These are phyloP conservation scores for Durusdinium trenchii DNA, from an alignment of 73 alveolate species.

Conservation along the genomic window DNA sequence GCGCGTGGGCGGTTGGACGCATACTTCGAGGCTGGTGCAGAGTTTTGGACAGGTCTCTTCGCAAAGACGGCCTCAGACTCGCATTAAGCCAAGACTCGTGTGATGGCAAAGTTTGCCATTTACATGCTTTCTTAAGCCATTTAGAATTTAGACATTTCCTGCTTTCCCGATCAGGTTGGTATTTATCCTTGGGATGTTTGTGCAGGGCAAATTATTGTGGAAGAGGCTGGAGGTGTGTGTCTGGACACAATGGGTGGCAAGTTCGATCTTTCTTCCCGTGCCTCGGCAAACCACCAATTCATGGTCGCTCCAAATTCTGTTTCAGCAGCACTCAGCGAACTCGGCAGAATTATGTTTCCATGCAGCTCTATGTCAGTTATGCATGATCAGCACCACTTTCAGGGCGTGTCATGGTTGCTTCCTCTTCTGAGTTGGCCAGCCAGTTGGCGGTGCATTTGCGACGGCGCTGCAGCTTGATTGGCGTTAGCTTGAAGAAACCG, in stretches of 20 bases:
- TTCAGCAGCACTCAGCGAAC: background rate
- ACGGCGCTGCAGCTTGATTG: background rate
- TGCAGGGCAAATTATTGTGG: slow-evolving; percentile 71
- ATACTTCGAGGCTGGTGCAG: slow-evolving; percentile 43
- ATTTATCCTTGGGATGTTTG: slow-evolving; percentile 84
- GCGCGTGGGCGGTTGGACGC: slow-evolving; percentile 94
- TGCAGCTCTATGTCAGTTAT: background rate
- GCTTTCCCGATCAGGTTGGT: slow-evolving; percentile 29
- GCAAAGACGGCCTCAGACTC: background rate
- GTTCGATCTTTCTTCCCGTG: slow-evolving; percentile 46
- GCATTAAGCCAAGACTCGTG: background rate
- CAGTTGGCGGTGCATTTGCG: slow-evolving; percentile 52
- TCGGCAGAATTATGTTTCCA: background rate
- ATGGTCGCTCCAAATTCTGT: background rate
- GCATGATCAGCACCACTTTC: background rate
- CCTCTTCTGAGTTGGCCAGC: slow-evolving; percentile 6
- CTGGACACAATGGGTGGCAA: slow-evolving; percentile 69
- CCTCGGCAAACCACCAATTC: background rate
- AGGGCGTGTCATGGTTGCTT: slow-evolving; percentile 73
- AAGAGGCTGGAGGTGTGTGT: slow-evolving; percentile 92
- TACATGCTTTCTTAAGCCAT: too few species aligned
- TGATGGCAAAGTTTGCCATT: background rate
- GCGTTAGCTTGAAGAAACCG: background rate
- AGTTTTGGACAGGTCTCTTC: background rate
- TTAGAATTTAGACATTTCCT: too few species aligned